Evolutionary conservation across 495 filamentous ascomycete genomes (phyloP), one percentile per base, ranked within the genome.

Genomic region (Podospora conica): DNA sequence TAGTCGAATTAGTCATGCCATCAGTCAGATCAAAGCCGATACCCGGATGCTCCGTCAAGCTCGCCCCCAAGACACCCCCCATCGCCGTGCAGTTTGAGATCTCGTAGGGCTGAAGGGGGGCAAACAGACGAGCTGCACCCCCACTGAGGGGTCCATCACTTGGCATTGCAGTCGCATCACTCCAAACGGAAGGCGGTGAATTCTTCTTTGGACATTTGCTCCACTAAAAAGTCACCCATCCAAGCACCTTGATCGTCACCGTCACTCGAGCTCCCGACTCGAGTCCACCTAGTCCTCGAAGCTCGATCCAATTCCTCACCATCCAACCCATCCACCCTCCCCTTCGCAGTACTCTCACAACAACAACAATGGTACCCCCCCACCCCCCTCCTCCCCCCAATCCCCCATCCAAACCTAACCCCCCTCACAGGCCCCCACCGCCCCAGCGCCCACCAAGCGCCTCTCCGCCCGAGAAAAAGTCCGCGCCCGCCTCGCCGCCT

Each of bases 171-270:
- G 7, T 48, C 8, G 7, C 18, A 21, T 23, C 11, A 21, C 24
- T 7, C 22, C 7, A 29, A 27, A 21, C 24, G 57, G n/a, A 66
- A 69, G 63, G 69, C 71, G 71, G 71, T 73, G 71, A 73, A 27
- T 3, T 27, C 22, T 53, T 31, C 29, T 33, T 5, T 53, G 23
- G 53, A 40, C 48, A n/a, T 10, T 10, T 29, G 69, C 70, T 61
- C 73, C 73, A 66, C 73, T 75, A 72, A 75, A 74, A 75, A 75
- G 71, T 72, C 66, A 48, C 59, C 67, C 58, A 58, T 21, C 55
- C 12, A 15, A 22, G 23, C 63, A 48, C 40, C 40, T 15, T 53
- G n/a, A 58, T 33, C 33, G 18, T n/a, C 59, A 62, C 27, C 15
- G n/a, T 27, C 3, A 53, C 7, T 55, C 48, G 0, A 63, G 29